Conservation (phyloP, 1,139 yeast species). For the Debaryomycetaceae sp. region DNA sequence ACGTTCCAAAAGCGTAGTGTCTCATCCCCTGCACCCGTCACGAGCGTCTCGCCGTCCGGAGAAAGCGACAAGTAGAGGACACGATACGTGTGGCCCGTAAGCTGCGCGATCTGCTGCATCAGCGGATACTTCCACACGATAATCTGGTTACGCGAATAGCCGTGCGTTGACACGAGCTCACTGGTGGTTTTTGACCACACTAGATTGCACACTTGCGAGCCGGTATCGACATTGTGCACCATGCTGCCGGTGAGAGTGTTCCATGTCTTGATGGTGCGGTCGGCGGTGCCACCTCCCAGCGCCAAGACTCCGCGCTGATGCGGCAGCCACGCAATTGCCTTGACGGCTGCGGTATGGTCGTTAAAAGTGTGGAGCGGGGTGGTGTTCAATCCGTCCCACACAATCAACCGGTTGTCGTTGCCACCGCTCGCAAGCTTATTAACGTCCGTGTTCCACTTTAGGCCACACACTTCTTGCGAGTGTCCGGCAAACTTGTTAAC, state of each 20-base stretch:
- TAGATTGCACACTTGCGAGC: constrained; percentile 91
- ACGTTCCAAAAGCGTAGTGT: constrained; percentile 90
- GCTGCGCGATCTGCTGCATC: constrained; percentile 85
- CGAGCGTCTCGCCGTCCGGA: constrained; percentile 98
- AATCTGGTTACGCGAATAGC: constrained; percentile 83
- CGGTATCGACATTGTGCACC: constrained; percentile 75
- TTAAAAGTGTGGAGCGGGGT: constrained; percentile 63
- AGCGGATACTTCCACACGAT: constrained; percentile 92
- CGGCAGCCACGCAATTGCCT: constrained; percentile 96
- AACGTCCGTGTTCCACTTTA: constrained; percentile 86
- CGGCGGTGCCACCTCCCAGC: constrained; percentile 97
- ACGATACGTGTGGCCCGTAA: constrained; percentile 90
- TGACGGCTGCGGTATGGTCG: constrained; percentile 91
- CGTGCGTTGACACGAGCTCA: constrained; percentile 91
- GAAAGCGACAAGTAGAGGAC: constrained; percentile 83
- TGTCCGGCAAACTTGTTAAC: constrained; percentile 65
- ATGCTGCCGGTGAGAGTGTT: constrained; percentile 72
- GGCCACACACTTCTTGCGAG: constrained; percentile 92
- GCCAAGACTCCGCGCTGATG: constrained; percentile 91
- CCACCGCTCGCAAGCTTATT: constrained; percentile 89
- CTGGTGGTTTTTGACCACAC: constrained; percentile 89
- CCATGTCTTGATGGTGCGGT: constrained; percentile 85
- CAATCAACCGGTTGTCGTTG: constrained; percentile 73
- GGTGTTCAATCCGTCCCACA: constrained; percentile 76
- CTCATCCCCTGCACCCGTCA: constrained; percentile 98